A percentile compares a stretch with the other conserved stretches of the same genome.
These are phyloP conservation scores for Leccinum variabile DNA, from an alignment of 1,284 basidiomycete species.

Conservation along the genomic window DNA sequence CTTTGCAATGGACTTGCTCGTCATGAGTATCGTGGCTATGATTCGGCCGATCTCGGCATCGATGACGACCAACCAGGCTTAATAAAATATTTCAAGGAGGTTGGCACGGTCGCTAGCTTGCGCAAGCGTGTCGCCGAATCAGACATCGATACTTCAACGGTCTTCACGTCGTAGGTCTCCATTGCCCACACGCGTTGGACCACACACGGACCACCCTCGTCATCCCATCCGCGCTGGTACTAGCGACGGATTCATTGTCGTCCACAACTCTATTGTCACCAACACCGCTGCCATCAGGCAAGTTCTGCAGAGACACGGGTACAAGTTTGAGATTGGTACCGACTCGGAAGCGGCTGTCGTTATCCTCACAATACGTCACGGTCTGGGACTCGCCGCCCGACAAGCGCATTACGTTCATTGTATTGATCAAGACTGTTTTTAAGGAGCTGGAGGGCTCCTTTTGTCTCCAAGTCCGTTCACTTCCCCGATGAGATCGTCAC, in stretches of 20 bases:
- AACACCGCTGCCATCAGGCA: slow-evolving; percentile 88
- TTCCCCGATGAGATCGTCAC: slow-evolving; percentile 97
- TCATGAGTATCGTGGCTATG: slow-evolving; percentile 98
- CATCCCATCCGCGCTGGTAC: too few species aligned
- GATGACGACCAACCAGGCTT: slow-evolving; percentile 88
- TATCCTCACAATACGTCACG: slow-evolving; percentile 84
- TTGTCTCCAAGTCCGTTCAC: slow-evolving; percentile 98
- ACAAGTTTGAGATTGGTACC: slow-evolving; percentile 95
- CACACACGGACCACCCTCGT: slow-evolving; percentile 91
- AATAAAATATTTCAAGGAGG: slow-evolving; percentile 91
- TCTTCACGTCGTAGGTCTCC: slow-evolving; percentile 86
- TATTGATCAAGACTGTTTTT: slow-evolving; percentile 92
- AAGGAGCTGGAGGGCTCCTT: slow-evolving; percentile 99
- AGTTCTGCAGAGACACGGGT: slow-evolving; percentile 95
- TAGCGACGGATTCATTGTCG: too few species aligned
- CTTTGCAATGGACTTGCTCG: slow-evolving; percentile 55
- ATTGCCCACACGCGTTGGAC: slow-evolving; percentile 99
- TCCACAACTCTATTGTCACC: slow-evolving; percentile 98
- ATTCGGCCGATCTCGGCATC: slow-evolving; percentile 93
- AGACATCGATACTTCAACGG: slow-evolving; percentile 77
- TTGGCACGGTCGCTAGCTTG: slow-evolving; percentile 95
- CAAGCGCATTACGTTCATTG: slow-evolving; percentile 88
- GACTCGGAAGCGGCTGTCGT: slow-evolving; percentile 77
- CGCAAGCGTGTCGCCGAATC: slow-evolving; percentile 89
- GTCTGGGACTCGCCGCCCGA: slow-evolving; percentile 87